Percentiles rank a stretch among this genome's conserved stretches.
phyloP scores from a whole-genome alignment of 1,139 yeast genomes.

The Blastobotrys proliferans region DNA sequence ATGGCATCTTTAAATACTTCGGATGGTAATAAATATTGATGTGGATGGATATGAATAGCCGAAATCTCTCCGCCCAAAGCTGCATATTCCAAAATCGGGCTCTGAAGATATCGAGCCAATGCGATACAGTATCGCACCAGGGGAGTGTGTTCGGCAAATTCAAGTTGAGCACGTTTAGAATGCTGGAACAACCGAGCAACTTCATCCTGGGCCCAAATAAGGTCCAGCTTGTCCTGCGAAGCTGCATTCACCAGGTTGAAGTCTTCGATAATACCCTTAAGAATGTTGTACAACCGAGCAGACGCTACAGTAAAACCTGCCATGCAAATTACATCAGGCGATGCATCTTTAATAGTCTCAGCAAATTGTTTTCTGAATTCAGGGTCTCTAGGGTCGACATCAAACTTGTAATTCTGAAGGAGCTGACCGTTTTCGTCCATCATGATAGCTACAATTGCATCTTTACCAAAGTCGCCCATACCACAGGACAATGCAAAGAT shows the following conservation, averaged over 20 bases:
- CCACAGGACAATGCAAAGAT: constrained; percentile 83
- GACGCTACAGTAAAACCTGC: constrained; percentile 83
- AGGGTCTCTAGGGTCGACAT: constrained; percentile 56
- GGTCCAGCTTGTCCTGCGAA: constrained; percentile 39
- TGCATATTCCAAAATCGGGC: constrained; percentile 85
- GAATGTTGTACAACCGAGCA: constrained; percentile 54
- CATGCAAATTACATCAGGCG: constrained; percentile 86
- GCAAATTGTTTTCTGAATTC: constrained; percentile 59
- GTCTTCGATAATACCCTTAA: constrained; percentile 51
- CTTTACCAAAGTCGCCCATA: constrained; percentile 71
- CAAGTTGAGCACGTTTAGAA: constrained; percentile 69
- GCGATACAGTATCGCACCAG: constrained; percentile 85
- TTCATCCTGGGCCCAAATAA: constrained; percentile 88
- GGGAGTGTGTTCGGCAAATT: constrained; percentile 83
- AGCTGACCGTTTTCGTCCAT: constrained; percentile 79
- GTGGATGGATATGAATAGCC: constrained; percentile 67
- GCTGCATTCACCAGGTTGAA: constrained; percentile 53
- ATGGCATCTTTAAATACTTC: constrained; percentile 64
- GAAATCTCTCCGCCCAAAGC: constrained; percentile 70
- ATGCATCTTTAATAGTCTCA: constrained; percentile 47
- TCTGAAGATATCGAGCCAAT: constrained; percentile 84
- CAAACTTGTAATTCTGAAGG: constrained; percentile 68
- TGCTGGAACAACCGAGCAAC: constrained; percentile 86
- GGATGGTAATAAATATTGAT: constrained; percentile 66
- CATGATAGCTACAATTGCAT: constrained; percentile 81